Evolutionary conservation across 2,329 filamentous ascomycete species (phyloP), one percentile per base, ranked within the genome.

Genomic region (Davidsoniella eucalypti): DNA sequence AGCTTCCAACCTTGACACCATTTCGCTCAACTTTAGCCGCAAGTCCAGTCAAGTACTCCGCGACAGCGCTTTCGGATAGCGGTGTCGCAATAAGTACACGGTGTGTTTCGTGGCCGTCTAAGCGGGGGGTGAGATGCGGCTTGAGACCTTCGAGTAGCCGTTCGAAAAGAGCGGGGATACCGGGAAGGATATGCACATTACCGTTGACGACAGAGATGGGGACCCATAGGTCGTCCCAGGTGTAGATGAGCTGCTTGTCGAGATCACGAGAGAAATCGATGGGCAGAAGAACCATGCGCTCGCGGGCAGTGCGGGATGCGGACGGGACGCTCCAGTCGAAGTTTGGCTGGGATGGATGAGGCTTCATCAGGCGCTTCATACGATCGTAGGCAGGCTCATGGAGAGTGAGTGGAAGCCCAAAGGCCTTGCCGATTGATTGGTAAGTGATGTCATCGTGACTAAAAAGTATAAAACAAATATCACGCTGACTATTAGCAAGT

Each of bases 371-470:
- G 54, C 68, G 72, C 67, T 84, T 88, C 92, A 96, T 96, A 60
- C 82, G 80, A 56, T 78, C 73, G 58, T 82, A 84, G 0, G 88
- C 81, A 52, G 78, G 76, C 41, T 85, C 68, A 68, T 96, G 86
- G 25, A 94, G 73, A 57, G 80, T 75, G 16, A 96, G 69, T 12
- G 80, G 76, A 6, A 95, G 71, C 41, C 70, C 67, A 63, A 95
- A 96, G 6, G 88, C 92, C 62, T 87, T 87, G 56, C 86, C 88
- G 62, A 98, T 93, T 38, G 87, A 90, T 61, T 84, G 73, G 67
- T 98, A 98, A 23, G 92, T 96, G 58, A 96, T 96, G 62, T 98
- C 92, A 65, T 98, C 92, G 69, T 96, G 90, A 51, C 86, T 93
- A 40, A 16, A 21, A 43, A 26, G 12, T 12, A 17, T n/a, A 33